phyloP scores from a whole-genome alignment of 768 basidiomycete genomes.

The Chalciporus chontae region DNA sequence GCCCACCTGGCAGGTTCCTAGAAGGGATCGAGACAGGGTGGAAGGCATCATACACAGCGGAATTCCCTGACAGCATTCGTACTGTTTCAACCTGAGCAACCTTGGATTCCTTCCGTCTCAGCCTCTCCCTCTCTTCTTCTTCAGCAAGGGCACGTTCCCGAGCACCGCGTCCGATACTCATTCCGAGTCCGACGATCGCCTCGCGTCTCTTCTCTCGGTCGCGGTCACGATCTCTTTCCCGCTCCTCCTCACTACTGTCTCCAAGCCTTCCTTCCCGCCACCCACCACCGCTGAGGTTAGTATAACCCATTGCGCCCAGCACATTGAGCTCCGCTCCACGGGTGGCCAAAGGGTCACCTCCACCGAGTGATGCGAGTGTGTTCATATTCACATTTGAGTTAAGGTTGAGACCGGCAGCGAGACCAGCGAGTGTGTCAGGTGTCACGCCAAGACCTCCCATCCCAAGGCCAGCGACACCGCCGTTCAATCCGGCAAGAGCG shows the following conservation, averaged over 20 bases:
- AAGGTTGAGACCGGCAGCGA: slow-evolving; percentile 29
- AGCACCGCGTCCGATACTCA: slow-evolving; percentile 43
- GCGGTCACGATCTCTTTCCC: slow-evolving; percentile 48
- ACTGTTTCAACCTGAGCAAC: slow-evolving; percentile 36
- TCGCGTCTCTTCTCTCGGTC: slow-evolving; percentile 40
- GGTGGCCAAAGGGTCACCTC: slow-evolving; percentile 29
- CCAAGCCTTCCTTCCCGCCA: slow-evolving; percentile 35
- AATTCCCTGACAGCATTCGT: slow-evolving; percentile 37
- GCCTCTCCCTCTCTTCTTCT: slow-evolving; percentile 47
- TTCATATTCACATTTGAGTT: slow-evolving; percentile 27
- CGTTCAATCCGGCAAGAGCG: slow-evolving; percentile 21
- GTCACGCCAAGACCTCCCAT: slow-evolving; percentile 24
- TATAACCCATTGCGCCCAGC: slow-evolving; percentile 47
- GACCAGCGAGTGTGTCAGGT: slow-evolving; percentile 26
- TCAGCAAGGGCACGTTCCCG: slow-evolving; percentile 66
- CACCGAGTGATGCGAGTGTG: slow-evolving; percentile 22
- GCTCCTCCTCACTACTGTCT: slow-evolving; percentile 33
- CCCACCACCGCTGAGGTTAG: slow-evolving; percentile 25
- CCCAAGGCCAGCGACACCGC: slow-evolving; percentile 28
- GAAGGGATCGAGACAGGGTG: slow-evolving; percentile 49
- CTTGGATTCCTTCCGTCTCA: slow-evolving; percentile 52
- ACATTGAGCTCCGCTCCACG: slow-evolving; percentile 48
- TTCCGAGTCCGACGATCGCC: slow-evolving; percentile 36
- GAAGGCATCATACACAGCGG: slow-evolving; percentile 73
- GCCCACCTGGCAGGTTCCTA: slow-evolving; percentile 22